phyloP scores from a whole-genome alignment of 2,329 filamentous ascomycete species.

The Trichophyton mentagrophytes region DNA sequence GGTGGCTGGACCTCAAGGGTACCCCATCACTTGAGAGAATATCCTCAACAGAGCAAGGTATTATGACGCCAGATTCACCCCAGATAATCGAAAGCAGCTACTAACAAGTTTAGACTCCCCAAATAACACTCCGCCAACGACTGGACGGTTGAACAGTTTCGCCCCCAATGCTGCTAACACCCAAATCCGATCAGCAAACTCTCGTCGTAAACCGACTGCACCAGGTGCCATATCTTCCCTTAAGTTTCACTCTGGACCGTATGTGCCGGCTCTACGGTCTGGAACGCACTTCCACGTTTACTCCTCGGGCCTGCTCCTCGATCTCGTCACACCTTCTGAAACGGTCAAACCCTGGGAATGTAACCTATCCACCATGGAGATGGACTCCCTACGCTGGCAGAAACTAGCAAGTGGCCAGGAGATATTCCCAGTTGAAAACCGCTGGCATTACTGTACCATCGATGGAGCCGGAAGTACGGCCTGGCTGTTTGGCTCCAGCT shows the following conservation, averaged over 20 bases:
- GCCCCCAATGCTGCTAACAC: constrained; percentile 58
- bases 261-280: constrained; percentile 75
- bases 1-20: constrained; percentile 93
- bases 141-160: constrained; percentile 42
- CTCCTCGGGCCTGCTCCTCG: constrained; percentile 79
- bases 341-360: constrained; percentile 80
- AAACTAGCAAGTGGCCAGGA: constrained; percentile 89
- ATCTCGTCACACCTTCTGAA: constrained; percentile 85
- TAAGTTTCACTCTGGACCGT: constrained; percentile 76
- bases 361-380: constrained; percentile 75
- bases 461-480: constrained; percentile 92
- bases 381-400: constrained; percentile 82
- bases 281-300: constrained; percentile 94
- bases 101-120: constrained; percentile 27
- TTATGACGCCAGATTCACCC: constrained; percentile 27
- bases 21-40: constrained; percentile 69
- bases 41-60: constrained; percentile 49
- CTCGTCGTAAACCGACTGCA: constrained; percentile 45
- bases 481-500: constrained; percentile 85
- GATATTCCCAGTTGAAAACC: constrained; percentile 79
- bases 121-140: constrained; percentile 25
- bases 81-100: constrained; percentile 21
- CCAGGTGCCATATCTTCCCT: constrained; percentile 82
- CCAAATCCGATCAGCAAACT: constrained; percentile 39
- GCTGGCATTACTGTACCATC: constrained; percentile 97